phyloP scores from a whole-genome alignment of 2,329 filamentous ascomycete species.

The Lithohypha guttulata region DNA sequence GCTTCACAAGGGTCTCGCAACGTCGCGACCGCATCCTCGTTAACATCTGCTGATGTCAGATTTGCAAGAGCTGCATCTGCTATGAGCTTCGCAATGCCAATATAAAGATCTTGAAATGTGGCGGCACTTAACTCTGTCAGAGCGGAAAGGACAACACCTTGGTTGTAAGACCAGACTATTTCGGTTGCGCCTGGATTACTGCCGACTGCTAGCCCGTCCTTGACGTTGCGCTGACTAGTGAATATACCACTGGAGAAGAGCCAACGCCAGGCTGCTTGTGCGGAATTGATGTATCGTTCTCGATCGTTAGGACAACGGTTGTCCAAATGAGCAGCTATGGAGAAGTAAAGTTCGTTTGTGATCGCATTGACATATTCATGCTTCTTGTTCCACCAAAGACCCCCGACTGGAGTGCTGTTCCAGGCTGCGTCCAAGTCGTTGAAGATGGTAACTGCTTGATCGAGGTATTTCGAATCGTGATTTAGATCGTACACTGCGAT shows the following conservation, averaged over 20 bases:
- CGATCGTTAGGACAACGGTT: constrained; percentile 35
- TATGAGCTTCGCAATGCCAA: constrained; percentile 37
- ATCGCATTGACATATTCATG: constrained; percentile 43
- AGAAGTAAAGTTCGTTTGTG: constrained; percentile 48
- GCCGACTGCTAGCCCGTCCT: constrained; percentile 40
- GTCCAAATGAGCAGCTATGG: constrained; percentile 43
- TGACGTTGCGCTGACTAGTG: constrained; percentile 41
- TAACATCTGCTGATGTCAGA: constrained; percentile 41
- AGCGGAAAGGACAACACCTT: neutral
- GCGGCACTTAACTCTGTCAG: neutral
- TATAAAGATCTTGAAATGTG: constrained; percentile 23
- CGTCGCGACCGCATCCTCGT: constrained; percentile 41
- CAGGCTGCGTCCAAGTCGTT: constrained; percentile 34
- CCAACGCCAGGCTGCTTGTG: constrained; percentile 43
- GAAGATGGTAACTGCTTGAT: constrained; percentile 41
- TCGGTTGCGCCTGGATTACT: constrained; percentile 43
- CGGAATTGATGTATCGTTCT: constrained; percentile 37
- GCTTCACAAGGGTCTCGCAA: constrained; percentile 43
- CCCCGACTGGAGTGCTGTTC: constrained; percentile 33
- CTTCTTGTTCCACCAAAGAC: constrained; percentile 39
- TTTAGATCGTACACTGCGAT: constrained; percentile 46
- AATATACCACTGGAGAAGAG: constrained; percentile 43
- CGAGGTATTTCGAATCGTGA: constrained; percentile 33
- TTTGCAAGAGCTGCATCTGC: constrained; percentile 43
- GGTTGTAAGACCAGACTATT: constrained; percentile 2